A percentile compares a stretch with the other conserved stretches of the same genome.
Conservation (phyloP, 306 rosid species). For the Potentilla sterilis region DNA sequence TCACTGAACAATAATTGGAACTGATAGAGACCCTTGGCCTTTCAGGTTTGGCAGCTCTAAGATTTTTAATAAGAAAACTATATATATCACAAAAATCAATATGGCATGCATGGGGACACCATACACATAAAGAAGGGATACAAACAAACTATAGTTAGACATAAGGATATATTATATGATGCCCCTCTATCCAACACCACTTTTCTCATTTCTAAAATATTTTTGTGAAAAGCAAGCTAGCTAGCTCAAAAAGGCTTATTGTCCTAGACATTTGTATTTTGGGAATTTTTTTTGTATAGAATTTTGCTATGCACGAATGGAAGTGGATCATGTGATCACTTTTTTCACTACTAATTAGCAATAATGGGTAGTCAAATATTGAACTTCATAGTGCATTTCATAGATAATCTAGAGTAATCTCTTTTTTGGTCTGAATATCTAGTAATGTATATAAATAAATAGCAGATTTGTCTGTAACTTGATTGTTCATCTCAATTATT, state of each 20-base stretch:
- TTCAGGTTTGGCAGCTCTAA: not conserved
- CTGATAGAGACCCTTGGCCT: slow-evolving; percentile 1
- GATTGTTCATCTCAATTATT: slow-evolving; percentile 10
- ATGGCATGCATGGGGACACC: too few species aligned
- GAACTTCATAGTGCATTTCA: not conserved
- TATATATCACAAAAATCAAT: not conserved
- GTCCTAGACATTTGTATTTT: slow-evolving; percentile 18
- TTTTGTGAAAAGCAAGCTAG: slow-evolving; percentile 18
- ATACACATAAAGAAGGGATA: too few species aligned
- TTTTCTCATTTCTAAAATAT: slow-evolving; percentile 16
- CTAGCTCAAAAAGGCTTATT: slow-evolving; percentile 22
- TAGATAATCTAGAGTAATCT: too few species aligned
- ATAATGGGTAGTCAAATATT: slow-evolving; percentile 16
- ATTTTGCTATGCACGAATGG: slow-evolving; percentile 49
- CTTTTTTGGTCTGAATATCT: too few species aligned
- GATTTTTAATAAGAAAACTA: slow-evolving; percentile 27
- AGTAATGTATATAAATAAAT: not conserved
- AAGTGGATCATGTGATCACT: slow-evolving; percentile 32
- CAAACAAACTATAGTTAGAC: too few species aligned
- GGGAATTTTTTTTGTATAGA: slow-evolving; percentile 19
- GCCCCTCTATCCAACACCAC: slow-evolving; percentile 17
- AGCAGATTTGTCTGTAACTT: slow-evolving; percentile 5
- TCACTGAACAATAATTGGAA: not conserved
- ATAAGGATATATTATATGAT: too few species aligned
- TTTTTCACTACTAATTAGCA: slow-evolving; percentile 29